Conservation (phyloP, 1,139 yeast genomes). For the Sugiyamaella grinbergsii region DNA sequence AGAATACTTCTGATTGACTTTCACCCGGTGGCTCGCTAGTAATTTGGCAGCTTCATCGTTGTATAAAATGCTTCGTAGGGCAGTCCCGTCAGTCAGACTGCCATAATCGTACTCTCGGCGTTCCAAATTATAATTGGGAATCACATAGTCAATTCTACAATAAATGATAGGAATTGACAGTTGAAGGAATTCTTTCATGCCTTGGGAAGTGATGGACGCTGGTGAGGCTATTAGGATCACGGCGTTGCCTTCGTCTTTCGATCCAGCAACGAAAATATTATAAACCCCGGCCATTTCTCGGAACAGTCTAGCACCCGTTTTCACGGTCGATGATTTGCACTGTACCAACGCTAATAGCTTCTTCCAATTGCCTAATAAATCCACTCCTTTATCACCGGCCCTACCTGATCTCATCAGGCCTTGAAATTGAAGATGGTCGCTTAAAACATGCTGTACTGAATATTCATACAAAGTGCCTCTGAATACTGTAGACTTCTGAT, state of each 20-base stretch:
- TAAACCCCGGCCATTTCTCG: slow-evolving; percentile 63
- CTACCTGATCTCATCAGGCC: slow-evolving; percentile 58
- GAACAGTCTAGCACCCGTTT: slow-evolving; percentile 55
- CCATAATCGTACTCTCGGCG: slow-evolving; percentile 16
- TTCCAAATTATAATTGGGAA: slow-evolving; percentile 20
- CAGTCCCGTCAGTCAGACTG: slow-evolving; percentile 17
- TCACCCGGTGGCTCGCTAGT: slow-evolving; percentile 14
- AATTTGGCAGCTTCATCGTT: slow-evolving; percentile 18
- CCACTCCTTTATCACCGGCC: slow-evolving; percentile 72
- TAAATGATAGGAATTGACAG: slow-evolving; percentile 51
- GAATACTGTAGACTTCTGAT: slow-evolving; percentile 53
- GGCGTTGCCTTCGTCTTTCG: slow-evolving; percentile 37
- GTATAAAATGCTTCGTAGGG: slow-evolving; percentile 16
- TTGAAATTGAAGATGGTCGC: slow-evolving; percentile 46
- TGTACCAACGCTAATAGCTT: slow-evolving; percentile 52
- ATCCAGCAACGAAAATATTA: slow-evolving; percentile 38
- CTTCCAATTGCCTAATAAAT: slow-evolving; percentile 46
- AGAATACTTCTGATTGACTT: slow-evolving; percentile 13
- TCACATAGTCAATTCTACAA: slow-evolving; percentile 25
- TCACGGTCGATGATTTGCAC: slow-evolving; percentile 55
- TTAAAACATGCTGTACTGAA: slow-evolving; percentile 51
- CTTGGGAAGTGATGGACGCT: slow-evolving; percentile 60
- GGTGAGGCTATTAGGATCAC: slow-evolving; percentile 59
- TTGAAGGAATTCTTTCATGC: slow-evolving; percentile 55
- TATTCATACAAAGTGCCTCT: slow-evolving; percentile 73